Conservation (phyloP, 768 basidiomycete genomes). For the Gymnopilus dilepis region DNA sequence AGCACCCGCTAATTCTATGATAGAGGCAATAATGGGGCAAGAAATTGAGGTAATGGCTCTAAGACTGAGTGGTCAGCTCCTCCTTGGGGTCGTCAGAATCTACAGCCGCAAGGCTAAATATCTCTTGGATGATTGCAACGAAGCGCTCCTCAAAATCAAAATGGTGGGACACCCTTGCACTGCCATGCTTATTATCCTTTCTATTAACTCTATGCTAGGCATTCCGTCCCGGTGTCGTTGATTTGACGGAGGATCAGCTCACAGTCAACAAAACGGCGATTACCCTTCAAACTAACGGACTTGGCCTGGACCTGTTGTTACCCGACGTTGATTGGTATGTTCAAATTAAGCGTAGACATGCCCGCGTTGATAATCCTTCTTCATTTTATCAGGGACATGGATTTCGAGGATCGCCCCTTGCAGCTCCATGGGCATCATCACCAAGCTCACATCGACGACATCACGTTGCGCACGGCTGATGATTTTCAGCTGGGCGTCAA, state of each 20-base stretch:
- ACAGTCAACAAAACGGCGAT: slow-evolving; percentile 87
- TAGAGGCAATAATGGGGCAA: slow-evolving; percentile 92
- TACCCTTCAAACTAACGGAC: slow-evolving; percentile 76
- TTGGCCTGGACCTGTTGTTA: slow-evolving; percentile 81
- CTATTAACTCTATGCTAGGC: slow-evolving; percentile 54
- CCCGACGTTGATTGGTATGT: slow-evolving; percentile 82
- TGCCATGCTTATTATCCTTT: background rate
- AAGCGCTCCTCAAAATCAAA: slow-evolving; percentile 93
- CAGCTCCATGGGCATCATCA: slow-evolving; percentile 75
- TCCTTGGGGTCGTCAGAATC: slow-evolving; percentile 96
- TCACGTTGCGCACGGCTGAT: slow-evolving; percentile 81
- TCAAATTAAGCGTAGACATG: background rate
- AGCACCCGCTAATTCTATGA: background rate
- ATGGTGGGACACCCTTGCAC: slow-evolving; percentile 68
- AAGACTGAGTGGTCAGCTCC: slow-evolving; percentile 93
- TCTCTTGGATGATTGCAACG: slow-evolving; percentile 96
- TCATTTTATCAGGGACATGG: slow-evolving; percentile 65
- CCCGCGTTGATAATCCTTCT: slow-evolving; percentile 14
- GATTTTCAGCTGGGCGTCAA: slow-evolving; percentile 73
- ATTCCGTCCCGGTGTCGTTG: slow-evolving; percentile 93
- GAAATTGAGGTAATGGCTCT: slow-evolving; percentile 94
- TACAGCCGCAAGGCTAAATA: slow-evolving; percentile 99
- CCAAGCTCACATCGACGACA: slow-evolving; percentile 87
- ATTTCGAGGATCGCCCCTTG: slow-evolving; percentile 73
- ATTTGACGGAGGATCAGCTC: slow-evolving; percentile 94